Evolutionary conservation across 2,329 filamentous ascomycete genomes (phyloP), one percentile per base, ranked within the genome.

Genomic region (Colletotrichum lini): DNA sequence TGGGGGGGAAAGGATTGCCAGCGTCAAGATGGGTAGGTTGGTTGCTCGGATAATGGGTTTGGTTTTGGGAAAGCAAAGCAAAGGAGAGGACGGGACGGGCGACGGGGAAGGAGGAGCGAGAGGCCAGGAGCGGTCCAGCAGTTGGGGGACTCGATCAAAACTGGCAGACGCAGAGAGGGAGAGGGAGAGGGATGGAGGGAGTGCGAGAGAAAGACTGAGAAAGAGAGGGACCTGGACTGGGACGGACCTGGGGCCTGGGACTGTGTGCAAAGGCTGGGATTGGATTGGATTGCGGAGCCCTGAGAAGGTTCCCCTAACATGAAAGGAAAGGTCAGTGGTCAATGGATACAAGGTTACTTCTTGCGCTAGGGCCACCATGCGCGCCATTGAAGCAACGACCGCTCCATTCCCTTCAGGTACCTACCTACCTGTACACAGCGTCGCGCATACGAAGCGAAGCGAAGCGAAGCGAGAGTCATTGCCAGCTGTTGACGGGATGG

Each of bases 1-100:
- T 71, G 62, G 50, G 58, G 52, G 59, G 65, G 59, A 49, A 40
- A 44, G 40, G 52, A 65, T 71, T 72, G 66, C 62, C 62, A 45
- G 71, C 59, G 64, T 73, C 64, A 64, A 68, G 57, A 65, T 64
- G 63, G 45, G 63, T 73, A 67, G 63, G 68, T 56, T 59, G 61
- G 57, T 61, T 66, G 67, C 62, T 71, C 71, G 67, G 67, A 71
- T 71, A 63, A 56, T 63, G 63, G 71, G 49, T 65, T 72, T 72
- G 72, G 69, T 57, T 67, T 73, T 68, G 68, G 64, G 69, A 72
- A 72, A 73, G 69, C 70, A 71, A 71, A 63, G 67, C 64, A 72
- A 72, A 72, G 70, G 65, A 72, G 70, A 69, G 67, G 70, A 72
- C 60, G 65, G 70, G 65, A 72, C 66, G 58, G 54, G 58, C 44